Percentiles rank a stretch among this genome's conserved stretches.
Evolutionary conservation across 805 yeast species (phyloP).

Genomic region (Myxozyma lipomycoides): DNA sequence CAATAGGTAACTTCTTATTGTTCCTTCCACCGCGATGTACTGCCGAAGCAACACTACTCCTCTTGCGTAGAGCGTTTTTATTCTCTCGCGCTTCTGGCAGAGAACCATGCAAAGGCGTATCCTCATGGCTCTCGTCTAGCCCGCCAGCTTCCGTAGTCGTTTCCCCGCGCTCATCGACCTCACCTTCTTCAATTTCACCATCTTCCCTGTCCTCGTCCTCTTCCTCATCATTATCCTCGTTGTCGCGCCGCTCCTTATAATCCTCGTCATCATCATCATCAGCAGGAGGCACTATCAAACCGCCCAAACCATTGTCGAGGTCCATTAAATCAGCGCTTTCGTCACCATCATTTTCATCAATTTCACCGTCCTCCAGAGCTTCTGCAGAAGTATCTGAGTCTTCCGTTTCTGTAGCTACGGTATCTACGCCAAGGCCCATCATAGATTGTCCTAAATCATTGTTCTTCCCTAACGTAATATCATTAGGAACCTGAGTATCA

Average conservation of each 20-base stretch:
- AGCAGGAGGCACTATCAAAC: not conserved
- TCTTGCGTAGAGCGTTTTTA: not conserved
- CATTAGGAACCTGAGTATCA: no score
- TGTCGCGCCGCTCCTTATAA: not conserved
- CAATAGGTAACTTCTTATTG: not conserved
- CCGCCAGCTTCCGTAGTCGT: not conserved
- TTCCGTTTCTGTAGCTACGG: no score
- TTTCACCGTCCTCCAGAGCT: constrained; percentile 16
- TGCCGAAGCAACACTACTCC: not conserved
- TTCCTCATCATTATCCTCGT: constrained; percentile 16
- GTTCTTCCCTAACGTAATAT: no score
- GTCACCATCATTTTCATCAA: constrained; percentile 5
- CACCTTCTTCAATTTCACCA: constrained; percentile 9
- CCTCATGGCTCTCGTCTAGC: not conserved
- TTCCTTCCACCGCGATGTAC: not conserved
- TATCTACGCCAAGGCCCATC: no score
- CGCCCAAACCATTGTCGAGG: no score
- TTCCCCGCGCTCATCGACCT: constrained; percentile 16
- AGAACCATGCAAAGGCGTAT: not conserved
- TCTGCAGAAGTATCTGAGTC: not conserved
- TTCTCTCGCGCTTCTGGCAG: not conserved
- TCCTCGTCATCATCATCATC: constrained; percentile 4
- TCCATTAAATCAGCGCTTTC: not conserved
- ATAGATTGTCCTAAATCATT: no score
- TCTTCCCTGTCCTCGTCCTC: constrained; percentile 12